phyloP scores from a whole-genome alignment of 1,284 basidiomycete species.

The Austroboletus novae-zelandiae region DNA sequence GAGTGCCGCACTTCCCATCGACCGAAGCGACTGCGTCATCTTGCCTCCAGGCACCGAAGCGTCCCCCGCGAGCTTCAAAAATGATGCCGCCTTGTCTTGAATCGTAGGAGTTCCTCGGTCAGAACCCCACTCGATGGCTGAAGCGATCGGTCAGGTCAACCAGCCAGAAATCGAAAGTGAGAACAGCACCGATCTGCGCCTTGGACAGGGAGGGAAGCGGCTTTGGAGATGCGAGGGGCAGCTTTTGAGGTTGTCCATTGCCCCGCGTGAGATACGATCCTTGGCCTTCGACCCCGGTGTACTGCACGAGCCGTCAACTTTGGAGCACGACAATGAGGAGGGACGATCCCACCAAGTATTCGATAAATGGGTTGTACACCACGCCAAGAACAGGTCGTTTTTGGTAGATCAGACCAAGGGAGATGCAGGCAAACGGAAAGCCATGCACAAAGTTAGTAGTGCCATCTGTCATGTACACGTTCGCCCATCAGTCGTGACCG shows the following conservation, averaged over 20 bases:
- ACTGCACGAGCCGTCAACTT: slow-evolving; percentile 43
- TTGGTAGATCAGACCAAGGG: slow-evolving; percentile 85
- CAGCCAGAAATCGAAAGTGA: background rate
- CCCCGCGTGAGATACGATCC: slow-evolving; percentile 75
- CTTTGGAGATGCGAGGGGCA: slow-evolving; percentile 69
- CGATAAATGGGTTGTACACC: slow-evolving; percentile 90
- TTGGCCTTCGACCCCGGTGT: slow-evolving; percentile 75
- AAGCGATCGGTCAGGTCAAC: background rate
- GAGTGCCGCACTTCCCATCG: slow-evolving; percentile 82
- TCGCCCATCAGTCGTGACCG: background rate
- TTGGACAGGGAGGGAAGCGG: slow-evolving; percentile 75
- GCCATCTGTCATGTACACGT: slow-evolving; percentile 54
- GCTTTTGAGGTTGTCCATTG: slow-evolving; percentile 54
- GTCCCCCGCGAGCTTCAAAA: slow-evolving; percentile 77
- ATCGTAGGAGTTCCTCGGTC: slow-evolving; percentile 67
- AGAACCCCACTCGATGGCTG: slow-evolving; percentile 90
- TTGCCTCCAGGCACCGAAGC: slow-evolving; percentile 65
- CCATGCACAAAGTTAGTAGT: slow-evolving; percentile 95
- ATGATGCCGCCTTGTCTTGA: slow-evolving; percentile 67
- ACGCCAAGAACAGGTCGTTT: slow-evolving; percentile 84
- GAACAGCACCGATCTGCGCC: slow-evolving; percentile 65
- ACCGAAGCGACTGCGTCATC: slow-evolving; percentile 87
- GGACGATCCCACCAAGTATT: slow-evolving; percentile 57
- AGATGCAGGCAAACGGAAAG: slow-evolving; percentile 89
- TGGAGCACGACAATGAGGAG: too few species aligned